These are phyloP conservation scores for Solanum hybrid DNA, from an alignment of 305 asterid genomes.

Conservation along the genomic window DNA sequence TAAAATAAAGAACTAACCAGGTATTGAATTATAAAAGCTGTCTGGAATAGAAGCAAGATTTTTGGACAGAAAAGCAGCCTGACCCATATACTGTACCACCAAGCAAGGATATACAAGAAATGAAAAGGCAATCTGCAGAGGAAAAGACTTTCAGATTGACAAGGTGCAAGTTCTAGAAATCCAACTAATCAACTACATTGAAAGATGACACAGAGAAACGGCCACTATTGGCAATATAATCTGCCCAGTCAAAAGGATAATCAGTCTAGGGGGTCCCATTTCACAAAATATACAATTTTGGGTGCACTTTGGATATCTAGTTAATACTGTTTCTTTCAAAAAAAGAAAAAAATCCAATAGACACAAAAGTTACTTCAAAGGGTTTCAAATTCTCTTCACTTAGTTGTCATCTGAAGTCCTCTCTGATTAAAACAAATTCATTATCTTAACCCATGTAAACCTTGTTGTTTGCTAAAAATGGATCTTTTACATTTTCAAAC, in stretches of 20 bases:
- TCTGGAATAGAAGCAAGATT: slow-evolving; percentile 42
- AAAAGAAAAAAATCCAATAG: neutral
- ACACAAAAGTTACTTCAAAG: neutral
- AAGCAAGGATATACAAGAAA: slow-evolving; percentile 77
- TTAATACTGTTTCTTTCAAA: neutral
- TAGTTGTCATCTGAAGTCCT: neutral
- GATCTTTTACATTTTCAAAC: neutral
- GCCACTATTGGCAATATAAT: neutral
- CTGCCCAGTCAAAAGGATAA: neutral
- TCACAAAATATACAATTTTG: neutral
- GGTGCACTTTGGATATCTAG: neutral
- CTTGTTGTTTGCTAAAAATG: neutral
- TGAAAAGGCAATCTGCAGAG: slow-evolving; percentile 73
- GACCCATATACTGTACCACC: slow-evolving; percentile 97
- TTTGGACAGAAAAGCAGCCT: slow-evolving; percentile 86
- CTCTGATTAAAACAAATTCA: neutral
- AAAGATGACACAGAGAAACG: neutral
- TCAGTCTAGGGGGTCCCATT: neutral
- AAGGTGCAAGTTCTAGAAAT: neutral
- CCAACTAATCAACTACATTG: neutral
- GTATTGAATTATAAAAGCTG: slow-evolving; percentile 76
- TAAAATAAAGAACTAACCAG: slow-evolving; percentile 48
- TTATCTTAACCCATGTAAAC: neutral
- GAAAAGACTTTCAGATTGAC: slow-evolving; percentile 13
- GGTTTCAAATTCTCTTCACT: neutral